Conservation (phyloP, 495 filamentous ascomycete genomes). For the Aspergillus sclerotioniger region DNA sequence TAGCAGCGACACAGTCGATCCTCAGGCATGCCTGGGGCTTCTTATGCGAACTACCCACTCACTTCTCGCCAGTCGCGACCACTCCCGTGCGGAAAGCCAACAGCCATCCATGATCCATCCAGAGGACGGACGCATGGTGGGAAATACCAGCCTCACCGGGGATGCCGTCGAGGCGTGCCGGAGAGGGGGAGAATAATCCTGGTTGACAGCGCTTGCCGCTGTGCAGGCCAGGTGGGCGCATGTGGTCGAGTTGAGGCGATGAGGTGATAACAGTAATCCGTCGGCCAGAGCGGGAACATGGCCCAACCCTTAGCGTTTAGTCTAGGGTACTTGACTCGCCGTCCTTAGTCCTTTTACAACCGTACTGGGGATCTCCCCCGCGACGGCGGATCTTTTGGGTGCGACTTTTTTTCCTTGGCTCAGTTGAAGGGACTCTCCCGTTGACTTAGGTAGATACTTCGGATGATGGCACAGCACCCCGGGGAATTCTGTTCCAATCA, state of each 20-base stretch:
- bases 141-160: no score
- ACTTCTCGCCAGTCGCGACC: not conserved
- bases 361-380: constrained; percentile 14
- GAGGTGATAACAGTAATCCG: constrained; percentile 15
- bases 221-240: not conserved
- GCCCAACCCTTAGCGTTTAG: constrained; percentile 11
- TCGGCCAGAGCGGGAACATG: constrained; percentile 7
- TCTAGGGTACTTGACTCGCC: constrained; percentile 4
- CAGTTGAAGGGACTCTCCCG: not conserved
- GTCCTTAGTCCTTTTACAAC: not conserved
- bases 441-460: not conserved
- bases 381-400: constrained; percentile 14
- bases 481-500: not conserved
- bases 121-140: no score
- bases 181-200: no score
- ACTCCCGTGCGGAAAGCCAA: no score
- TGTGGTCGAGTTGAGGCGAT: not conserved
- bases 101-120: not conserved
- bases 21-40: constrained; percentile 6
- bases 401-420: constrained; percentile 9
- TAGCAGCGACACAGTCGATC: constrained; percentile 23
- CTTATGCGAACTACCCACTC: constrained; percentile 12
- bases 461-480: no score
- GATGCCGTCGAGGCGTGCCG: no score
- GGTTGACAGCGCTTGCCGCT: no score